Base-by-base conservation (phyloP, 2,329 filamentous ascomycete species). In the Sclerotinia glacialis region DNA sequence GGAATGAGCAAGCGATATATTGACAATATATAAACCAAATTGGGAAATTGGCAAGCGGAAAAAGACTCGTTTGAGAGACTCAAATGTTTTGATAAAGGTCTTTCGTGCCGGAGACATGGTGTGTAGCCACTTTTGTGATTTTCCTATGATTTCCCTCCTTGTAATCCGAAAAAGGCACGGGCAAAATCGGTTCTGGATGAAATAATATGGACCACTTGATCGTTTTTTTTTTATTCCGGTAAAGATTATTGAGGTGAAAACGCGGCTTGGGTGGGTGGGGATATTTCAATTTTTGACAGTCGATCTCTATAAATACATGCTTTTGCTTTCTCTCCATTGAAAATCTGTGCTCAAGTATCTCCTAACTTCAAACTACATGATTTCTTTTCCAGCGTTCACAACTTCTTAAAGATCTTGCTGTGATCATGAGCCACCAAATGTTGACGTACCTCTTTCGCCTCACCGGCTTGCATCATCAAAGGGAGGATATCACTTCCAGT, bases 401-500 rank as follows among this genome's bases (percentile, higher is more conserved):
- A 64, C 23, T 26, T 53, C 49, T 54, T 64, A 5, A 46, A 64
- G 23, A 64, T 52, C 21, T 47, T 47, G 12, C 37, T 46, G 12
- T 53, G 50, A 54, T 58, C 54, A 18, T 44, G 54, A 58, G 54
- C 42, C 21, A 34, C 18, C 14, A 62, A 52, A 14, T 23, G 31
- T 56, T 2, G n/a, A 44, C 42, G 54, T 16, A 52, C 52, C 34
- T 50, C 26, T 7, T 11, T 34, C 2, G 44, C 53, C 9, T 40
- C 44, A 18, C 40, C 18, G 2, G 54, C 64, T 21, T 64, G 60
- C 34, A 62, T 64, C 26, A 71, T 31, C 3, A 72, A 34, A 3
- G 54, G 60, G 28, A 65, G 66, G 11, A 70, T 37, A 59, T 73
- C 72, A 31, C 52, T 50, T 3, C 56, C 64, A 9, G 68, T 44